Evolutionary conservation across 441 rosid species (phyloP), one percentile per base, ranked within the genome.

Genomic region (Bocquillonia castaneifolia): DNA sequence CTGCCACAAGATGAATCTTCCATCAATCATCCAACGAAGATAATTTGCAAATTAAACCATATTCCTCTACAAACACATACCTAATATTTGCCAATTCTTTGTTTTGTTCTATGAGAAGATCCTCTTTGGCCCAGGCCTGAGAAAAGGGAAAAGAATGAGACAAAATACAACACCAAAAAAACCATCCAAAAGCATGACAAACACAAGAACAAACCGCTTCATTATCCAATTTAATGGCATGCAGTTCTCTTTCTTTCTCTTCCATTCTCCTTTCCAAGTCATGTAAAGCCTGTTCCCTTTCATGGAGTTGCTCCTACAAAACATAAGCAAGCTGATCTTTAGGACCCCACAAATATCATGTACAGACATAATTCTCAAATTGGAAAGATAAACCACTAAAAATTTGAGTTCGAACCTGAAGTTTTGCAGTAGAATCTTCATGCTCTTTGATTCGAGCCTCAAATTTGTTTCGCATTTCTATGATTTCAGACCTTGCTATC

Each of bases 51-150:
- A 44, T 44, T 17, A 17, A 14, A 29, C 8, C 3, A 20, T 6
- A 58, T 29, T 45, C n/a, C 31, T 9, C 53, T 20, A 47, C 2
- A 53, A 45, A 60, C 39, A 56, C 81, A 37, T 64, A 87, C 99
- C 98, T 85, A 76, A 84, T 85, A 55, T 90, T 82, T 68, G 87
- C 90, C 59, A 94, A 80, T 78, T 94, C 99, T 73, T 88, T 88
- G 64, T 86, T 88, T 77, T 92, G 98, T 78, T 94, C 98, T 73
- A 87, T 85, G n/a, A 94, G 80, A 58, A 92, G 86, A 72, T 88
- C 97, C 73, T 94, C 97, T 78, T 92, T 94, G 23, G 89, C 99
- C 99, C 98, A 94, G 12, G 90, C 93, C 99, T 94, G 70, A 66
- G 48, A 66, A 31, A 60, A 22, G 50, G 47, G 66, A 73, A 55